phyloP scores from a whole-genome alignment of 805 yeast species.

The Barnettozyma pratensis region DNA sequence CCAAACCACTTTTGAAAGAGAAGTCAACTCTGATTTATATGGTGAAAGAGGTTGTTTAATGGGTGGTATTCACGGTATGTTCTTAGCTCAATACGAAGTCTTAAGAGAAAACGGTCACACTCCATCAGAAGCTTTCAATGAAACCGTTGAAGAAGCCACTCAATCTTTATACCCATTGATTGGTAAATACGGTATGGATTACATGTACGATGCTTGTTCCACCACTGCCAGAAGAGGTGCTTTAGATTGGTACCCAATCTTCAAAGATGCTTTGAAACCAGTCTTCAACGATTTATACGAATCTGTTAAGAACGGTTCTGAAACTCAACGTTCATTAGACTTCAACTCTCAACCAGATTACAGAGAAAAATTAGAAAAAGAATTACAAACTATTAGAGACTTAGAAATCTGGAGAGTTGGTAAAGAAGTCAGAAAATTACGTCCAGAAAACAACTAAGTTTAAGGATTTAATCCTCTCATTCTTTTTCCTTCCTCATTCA shows the following conservation, averaged over 20 bases:
- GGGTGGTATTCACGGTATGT: slow-evolving; percentile 99
- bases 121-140: slow-evolving; percentile 99
- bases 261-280: slow-evolving; percentile 98
- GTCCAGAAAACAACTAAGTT: slow-evolving; percentile 94
- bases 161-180: slow-evolving; percentile 98
- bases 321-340: slow-evolving; percentile 96
- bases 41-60: slow-evolving; percentile 99
- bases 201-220: slow-evolving; percentile 99
- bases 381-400: slow-evolving; percentile 87
- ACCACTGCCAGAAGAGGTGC: slow-evolving; percentile 99
- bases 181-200: slow-evolving; percentile 99
- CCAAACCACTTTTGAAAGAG: slow-evolving; percentile 99
- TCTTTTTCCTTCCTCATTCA: background rate
- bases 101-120: slow-evolving; percentile 99
- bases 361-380: slow-evolving; percentile 93
- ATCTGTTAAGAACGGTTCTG: slow-evolving; percentile 92
- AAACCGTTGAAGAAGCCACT: slow-evolving; percentile 99
- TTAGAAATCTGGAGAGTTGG: slow-evolving; percentile 99
- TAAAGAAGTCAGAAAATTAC: slow-evolving; percentile 98
- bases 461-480: background rate
- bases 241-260: slow-evolving; percentile 98
- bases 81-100: slow-evolving; percentile 99
- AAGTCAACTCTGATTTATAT: slow-evolving; percentile 97
- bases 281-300: slow-evolving; percentile 95
- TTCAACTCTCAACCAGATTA: slow-evolving; percentile 98